Evolutionary conservation across 805 yeast species (phyloP), one percentile per base, ranked within the genome.

Genomic region (Candida nemodendra): DNA sequence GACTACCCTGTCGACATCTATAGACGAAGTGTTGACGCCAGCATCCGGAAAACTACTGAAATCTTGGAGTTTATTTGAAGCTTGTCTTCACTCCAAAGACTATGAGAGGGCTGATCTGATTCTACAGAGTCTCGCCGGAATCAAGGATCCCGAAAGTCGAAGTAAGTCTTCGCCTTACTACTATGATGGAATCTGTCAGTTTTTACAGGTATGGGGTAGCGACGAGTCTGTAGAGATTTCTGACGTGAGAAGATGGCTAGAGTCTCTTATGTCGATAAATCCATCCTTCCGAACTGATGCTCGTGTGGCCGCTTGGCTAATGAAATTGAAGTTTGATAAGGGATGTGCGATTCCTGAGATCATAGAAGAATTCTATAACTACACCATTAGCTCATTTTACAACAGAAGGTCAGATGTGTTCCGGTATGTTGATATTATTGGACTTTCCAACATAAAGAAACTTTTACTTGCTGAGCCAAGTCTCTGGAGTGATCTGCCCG

Each of bases 21-120:
- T 43, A n/a, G 64, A 59, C 40, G 48, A 50, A 9, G 51, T 57
- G 29, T 38, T 56, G 25, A 56, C 62, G 4, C 52, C 59, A 11
- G 47, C 52, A 13, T 53, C 54, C 8, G 41, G 53, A 2, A 45
- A 48, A 7, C 42, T 49, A 13, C 32, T 51, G 21, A 60, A 58
- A 38, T 45, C 56, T 5, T 88, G 90, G 79, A 76, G 90, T 3
- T 62, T 88, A 24, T 68, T 87, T 27, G 95, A 88, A 50, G 91
- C 93, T 0, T 81, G 90, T 47, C 54, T 88, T 22, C 76, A 78
- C 30, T 74, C 84, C 23, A 72, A 72, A 36, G 83, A 84, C 54
- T 75, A 72, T 48, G 74, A 71, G 16, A 69, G 96, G 53, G 95
- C 95, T 0, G 79, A 77, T 46, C 65, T 80, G 17, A 78, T 87